Base-by-base conservation (phyloP, 371 early-diverging fungal genomes). In the Rhizomucor pusillus region DNA sequence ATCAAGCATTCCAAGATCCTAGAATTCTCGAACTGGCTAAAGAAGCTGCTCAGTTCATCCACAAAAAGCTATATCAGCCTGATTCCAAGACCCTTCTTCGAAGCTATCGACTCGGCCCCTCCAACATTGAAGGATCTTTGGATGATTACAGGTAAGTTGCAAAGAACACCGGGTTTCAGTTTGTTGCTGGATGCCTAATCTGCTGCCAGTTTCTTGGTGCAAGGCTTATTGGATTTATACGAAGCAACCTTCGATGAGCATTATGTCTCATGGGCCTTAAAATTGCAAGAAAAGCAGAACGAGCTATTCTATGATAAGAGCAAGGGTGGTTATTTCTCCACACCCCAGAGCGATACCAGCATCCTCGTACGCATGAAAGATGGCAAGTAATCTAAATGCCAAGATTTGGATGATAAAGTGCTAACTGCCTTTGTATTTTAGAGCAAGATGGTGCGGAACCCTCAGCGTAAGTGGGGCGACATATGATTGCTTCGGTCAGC, bases 381-480 rank as follows among this genome's bases (percentile, higher is more conserved):
- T 59, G 81, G 82, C 78, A 59, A 67, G 49, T 33, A 4, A 18
- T 20, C n/a, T 12, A 24, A 41, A 22, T 19, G 33, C 5, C 19
- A 41, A 12, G 7, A 29, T 29, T 5, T 29, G 7, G 29, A 29
- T n/a, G 7, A 29, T 3, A 29, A 29, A 29, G 29, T 5, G 7
- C 7, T 29, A 7, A 43, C 20, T 47, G 29, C n/a, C 5, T 35
- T 40, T 0, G 1, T 47, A 24, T 47, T 36, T 9, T 44, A 79
- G 86, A 83, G 48, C 80, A 82, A 60, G 87, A 87, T 60, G 85
- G 85, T 22, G 85, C 87, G 0, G 87, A 87, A 54, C 87, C 87
- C 20, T 75, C 85, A 14, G 64, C 79, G 71, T 75, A 63, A 60
- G 71, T 57, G 14, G 45, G 23, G 12, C 9, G 24, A 45, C 16